These are phyloP conservation scores for Chloranthus sessilifolius DNA, from an alignment of 164 flowering plant species.

Conservation along the genomic window DNA sequence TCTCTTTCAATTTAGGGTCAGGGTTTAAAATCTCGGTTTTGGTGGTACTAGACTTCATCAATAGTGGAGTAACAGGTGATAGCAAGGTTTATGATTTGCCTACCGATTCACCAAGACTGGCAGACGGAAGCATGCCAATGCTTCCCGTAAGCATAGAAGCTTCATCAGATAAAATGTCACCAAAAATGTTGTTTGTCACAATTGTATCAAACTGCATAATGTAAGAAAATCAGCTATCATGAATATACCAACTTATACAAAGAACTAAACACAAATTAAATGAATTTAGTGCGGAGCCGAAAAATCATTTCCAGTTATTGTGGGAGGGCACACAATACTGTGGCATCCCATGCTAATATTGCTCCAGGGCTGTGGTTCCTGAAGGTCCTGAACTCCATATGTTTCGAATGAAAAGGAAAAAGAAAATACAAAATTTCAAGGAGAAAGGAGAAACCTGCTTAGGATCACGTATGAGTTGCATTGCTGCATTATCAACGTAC, in stretches of 20 bases:
- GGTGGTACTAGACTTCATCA: no score
- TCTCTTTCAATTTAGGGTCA: no score
- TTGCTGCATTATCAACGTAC: conserved; percentile 99
- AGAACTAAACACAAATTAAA: no score
- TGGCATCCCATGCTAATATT: no score
- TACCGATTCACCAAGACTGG: conserved; percentile 86
- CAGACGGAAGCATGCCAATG: conserved; percentile 99
- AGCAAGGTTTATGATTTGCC: not conserved
- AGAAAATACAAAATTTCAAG: not conserved
- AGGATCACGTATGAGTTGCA: conserved; percentile 96
- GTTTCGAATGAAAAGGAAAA: not conserved
- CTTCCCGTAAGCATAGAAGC: conserved; percentile 99
- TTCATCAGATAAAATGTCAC: conserved; percentile 95
- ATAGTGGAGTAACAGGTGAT: no score
- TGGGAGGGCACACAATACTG: no score
- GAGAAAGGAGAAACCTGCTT: conserved; percentile 57
- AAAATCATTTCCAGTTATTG: no score
- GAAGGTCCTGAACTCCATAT: no score
- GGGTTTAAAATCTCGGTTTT: no score
- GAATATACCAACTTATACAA: not conserved
- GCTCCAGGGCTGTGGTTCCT: no score
- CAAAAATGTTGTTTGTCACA: conserved; percentile 96
- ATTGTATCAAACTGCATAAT: conserved; percentile 90
- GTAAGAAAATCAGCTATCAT: not conserved
- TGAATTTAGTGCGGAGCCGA: no score